phyloP scores from a whole-genome alignment of 1,284 basidiomycete species.

The Ustilago shanxiensis region DNA sequence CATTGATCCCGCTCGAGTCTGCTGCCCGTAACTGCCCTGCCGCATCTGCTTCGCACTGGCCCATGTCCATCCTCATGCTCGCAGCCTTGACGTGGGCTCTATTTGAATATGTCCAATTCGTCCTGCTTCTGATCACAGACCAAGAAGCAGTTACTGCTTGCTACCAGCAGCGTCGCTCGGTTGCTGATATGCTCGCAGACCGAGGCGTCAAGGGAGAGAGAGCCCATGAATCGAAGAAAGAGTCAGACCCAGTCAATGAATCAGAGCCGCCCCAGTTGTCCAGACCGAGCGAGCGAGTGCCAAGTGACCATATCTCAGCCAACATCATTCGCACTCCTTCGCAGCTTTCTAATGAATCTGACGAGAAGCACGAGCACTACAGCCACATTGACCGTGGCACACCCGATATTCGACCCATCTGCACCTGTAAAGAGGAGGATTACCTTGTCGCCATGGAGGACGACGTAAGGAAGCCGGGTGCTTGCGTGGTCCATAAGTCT shows the following conservation, averaged over 20 bases:
- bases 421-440: constrained; percentile 25
- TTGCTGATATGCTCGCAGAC: not conserved
- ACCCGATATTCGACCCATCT: not conserved
- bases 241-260: not conserved
- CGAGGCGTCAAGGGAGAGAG: not conserved
- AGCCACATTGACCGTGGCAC: not conserved
- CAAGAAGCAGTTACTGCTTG: constrained; percentile 14
- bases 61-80: not conserved
- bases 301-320: constrained; percentile 20
- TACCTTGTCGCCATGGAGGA: constrained; percentile 29
- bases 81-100: constrained; percentile 14
- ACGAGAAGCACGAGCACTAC: not conserved
- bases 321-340: constrained; percentile 23
- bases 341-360: constrained; percentile 12
- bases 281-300: not conserved
- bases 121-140: constrained; percentile 18
- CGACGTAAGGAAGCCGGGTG: constrained; percentile 25
- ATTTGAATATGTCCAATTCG: constrained; percentile 21
- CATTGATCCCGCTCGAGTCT: not conserved
- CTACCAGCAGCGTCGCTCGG: constrained; percentile 24
- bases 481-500: not conserved
- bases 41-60: constrained; percentile 1
- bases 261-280: not conserved
- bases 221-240: not conserved
- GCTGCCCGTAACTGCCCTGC: not conserved